These are phyloP conservation scores for Leptodermis oblonga DNA, from an alignment of 257 asterid species.

Conservation along the genomic window DNA sequence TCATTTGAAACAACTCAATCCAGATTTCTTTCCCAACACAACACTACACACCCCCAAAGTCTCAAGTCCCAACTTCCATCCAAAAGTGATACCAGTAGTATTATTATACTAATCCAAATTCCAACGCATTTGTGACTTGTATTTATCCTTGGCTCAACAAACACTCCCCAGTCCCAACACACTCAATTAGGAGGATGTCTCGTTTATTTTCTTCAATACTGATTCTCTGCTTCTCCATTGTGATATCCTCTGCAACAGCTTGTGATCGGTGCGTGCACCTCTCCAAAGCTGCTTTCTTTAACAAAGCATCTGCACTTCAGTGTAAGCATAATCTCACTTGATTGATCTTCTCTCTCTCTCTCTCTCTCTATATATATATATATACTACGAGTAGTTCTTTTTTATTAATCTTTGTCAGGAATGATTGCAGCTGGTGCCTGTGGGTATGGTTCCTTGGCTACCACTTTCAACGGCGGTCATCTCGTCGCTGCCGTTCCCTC, in stretches of 20 bases:
- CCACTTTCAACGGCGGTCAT: constrained; percentile 44
- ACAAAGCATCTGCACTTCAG: constrained; percentile 43
- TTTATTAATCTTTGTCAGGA: not conserved
- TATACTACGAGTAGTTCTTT: no score
- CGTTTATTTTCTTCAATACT: not conserved
- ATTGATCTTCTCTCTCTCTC: no score
- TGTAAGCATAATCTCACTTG: constrained; percentile 26
- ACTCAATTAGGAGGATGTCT: not conserved
- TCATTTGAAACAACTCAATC: not conserved
- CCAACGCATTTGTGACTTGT: no score
- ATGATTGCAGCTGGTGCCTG: constrained; percentile 70
- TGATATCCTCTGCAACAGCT: constrained; percentile 38
- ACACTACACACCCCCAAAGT: not conserved
- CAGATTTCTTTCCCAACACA: not conserved
- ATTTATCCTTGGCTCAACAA: no score
- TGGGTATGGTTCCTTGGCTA: constrained; percentile 65
- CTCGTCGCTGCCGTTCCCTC: constrained; percentile 69
- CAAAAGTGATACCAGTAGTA: no score
- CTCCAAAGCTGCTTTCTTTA: constrained; percentile 50
- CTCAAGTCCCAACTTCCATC: no score
- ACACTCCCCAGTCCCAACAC: no score
- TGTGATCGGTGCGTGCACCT: constrained; percentile 66
- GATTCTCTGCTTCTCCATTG: constrained; percentile 19
- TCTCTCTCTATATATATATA: not conserved
- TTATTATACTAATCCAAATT: no score